These are phyloP conservation scores for Seminavis robusta DNA, from an alignment of 108 stramenopile species.

Conservation along the genomic window DNA sequence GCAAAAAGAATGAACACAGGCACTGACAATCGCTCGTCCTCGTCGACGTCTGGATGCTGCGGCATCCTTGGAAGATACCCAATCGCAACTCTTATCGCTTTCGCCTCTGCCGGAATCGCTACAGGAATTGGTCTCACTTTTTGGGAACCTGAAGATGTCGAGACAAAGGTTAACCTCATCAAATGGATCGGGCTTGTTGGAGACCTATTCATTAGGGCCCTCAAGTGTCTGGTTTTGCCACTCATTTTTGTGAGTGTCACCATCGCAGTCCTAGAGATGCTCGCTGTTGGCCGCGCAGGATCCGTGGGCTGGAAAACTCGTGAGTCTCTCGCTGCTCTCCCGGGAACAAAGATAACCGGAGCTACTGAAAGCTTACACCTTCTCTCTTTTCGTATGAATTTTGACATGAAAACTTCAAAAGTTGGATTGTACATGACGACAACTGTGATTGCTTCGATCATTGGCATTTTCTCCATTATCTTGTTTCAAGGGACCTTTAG, in stretches of 20 bases:
- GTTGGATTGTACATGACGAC: constrained; percentile 38
- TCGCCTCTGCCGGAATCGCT: constrained; percentile 20
- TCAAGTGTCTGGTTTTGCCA: constrained; percentile 37
- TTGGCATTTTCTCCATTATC: constrained; percentile 25
- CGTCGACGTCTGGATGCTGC: too few relatives aligned
- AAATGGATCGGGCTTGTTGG: constrained; percentile 42
- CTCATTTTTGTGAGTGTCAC: constrained; percentile 37
- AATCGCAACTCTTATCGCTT: constrained; percentile 8
- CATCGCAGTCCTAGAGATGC: constrained; percentile 42
- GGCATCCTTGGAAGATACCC: constrained; percentile 11
- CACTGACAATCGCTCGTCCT: too few relatives aligned
- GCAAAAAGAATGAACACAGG: too few relatives aligned
- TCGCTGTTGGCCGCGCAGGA: constrained; percentile 31
- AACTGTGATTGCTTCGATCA: constrained; percentile 26
- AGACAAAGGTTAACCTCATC: constrained; percentile 15
- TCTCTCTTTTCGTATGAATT: too few relatives aligned
- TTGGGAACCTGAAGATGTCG: constrained; percentile 34
- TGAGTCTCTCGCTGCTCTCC: too few relatives aligned
- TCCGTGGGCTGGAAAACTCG: constrained; percentile 31
- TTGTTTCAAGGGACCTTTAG: constrained; percentile 17
- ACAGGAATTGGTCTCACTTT: constrained; percentile 27
- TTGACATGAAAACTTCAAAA: too few relatives aligned
- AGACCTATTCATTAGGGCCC: constrained; percentile 37
- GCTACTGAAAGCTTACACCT: too few relatives aligned
- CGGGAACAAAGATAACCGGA: too few relatives aligned